These are phyloP conservation scores for Populus hybrid DNA, from an alignment of 441 rosid species.

Conservation along the genomic window DNA sequence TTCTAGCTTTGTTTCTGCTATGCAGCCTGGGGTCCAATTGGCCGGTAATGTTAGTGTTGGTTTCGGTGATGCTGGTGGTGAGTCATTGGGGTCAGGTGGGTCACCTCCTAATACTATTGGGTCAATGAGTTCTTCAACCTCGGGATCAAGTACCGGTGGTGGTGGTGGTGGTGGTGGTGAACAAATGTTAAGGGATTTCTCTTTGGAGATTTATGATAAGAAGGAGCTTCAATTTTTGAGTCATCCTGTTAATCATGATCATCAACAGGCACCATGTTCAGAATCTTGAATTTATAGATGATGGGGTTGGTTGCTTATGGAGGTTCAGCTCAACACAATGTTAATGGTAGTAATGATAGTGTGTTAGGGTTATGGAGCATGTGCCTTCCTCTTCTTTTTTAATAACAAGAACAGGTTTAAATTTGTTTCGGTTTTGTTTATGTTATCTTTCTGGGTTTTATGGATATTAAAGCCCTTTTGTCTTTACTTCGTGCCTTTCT, in stretches of 20 bases:
- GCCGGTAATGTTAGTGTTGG: slow-evolving; percentile 22
- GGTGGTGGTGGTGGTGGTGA: slow-evolving; percentile 13
- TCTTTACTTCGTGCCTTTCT: neutral
- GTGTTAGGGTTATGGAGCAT: neutral
- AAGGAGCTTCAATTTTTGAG: slow-evolving; percentile 64
- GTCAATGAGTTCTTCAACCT: slow-evolving; percentile 14
- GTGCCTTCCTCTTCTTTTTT: neutral
- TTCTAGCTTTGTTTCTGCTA: slow-evolving; percentile 36
- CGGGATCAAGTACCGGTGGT: slow-evolving; percentile 10
- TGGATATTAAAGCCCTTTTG: neutral
- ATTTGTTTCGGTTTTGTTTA: neutral
- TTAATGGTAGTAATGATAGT: neutral
- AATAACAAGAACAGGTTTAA: neutral
- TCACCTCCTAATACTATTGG: slow-evolving; percentile 10
- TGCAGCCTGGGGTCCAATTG: slow-evolving; percentile 20
- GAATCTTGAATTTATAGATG: slow-evolving; percentile 12
- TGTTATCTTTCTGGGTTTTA: neutral
- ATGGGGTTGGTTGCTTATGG: neutral
- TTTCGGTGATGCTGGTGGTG: neutral
- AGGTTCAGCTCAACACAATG: neutral
- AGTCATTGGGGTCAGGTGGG: slow-evolving; percentile 4
- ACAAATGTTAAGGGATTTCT: slow-evolving; percentile 49
- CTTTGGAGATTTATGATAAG: slow-evolving; percentile 59
- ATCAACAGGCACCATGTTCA: slow-evolving; percentile 29
- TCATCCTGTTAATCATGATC: slow-evolving; percentile 17